Evolutionary conservation across 1,284 basidiomycete genomes (phyloP), one percentile per base, ranked within the genome.

Genomic region (Amylostereum areolatum): DNA sequence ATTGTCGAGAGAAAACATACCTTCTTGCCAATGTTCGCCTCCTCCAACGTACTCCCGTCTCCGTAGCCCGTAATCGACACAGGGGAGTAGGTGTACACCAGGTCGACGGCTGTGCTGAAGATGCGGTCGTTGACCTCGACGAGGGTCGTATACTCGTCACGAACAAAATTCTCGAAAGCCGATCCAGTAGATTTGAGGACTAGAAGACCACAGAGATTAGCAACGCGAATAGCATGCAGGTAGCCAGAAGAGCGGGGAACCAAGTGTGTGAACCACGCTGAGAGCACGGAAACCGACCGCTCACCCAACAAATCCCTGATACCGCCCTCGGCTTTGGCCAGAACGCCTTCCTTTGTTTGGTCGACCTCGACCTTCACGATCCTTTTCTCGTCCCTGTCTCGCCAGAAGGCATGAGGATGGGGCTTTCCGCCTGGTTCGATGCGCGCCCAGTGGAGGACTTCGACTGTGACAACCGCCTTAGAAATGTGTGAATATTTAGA

Each of bases 121-220:
- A 95, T 85, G n/a, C 93, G 80, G 57, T 96, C 92, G 58, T 83
- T 66, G 45, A 92, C 90, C 57, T 88, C 83, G 11, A 64, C 70
- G 8, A 97, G 80, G 1, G 92, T 96, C 30, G 94, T 94, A 69
- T 85, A 92, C 63, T 94, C 89, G 67, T 97, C 94, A 2, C 80
- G 76, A 52, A 88, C 68, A 68, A 95, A 98, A 46, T 78, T 76
- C 56, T 86, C 78, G 64, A 98, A 97, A 0, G 88, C 81, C 0
- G 91, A 93, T 3, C 92, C 95, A 10, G 86, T 84, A 37, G 89
- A 85, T 71, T 98, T 97, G 61, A 97, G 80, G 9, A 97, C 93
- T 91, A 18, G 18, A 18, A 18, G 18, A 18, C 18, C 1, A 18
- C 18, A 18, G 18, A 18, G 1, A 18, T 18, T 18, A 18, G 18